Conservation (phyloP, 176 grass and related monocot genomes). For the Phragmites australis region DNA sequence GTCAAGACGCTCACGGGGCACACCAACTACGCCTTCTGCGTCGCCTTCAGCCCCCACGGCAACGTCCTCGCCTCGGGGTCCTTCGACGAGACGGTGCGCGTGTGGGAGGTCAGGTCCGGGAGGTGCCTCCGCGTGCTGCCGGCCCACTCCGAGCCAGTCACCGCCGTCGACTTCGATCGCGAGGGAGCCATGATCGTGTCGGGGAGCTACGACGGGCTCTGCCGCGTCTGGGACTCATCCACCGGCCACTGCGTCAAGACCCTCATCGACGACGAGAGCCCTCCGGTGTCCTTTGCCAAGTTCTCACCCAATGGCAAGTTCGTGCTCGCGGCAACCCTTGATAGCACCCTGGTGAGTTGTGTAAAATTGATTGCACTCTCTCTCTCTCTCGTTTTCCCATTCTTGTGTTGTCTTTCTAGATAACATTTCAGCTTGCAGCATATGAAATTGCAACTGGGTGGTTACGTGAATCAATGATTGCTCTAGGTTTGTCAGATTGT, state of each 20-base stretch:
- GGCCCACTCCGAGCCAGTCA: constrained; percentile 91
- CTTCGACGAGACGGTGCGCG: constrained; percentile 91
- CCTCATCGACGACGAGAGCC: constrained; percentile 83
- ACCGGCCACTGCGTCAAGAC: constrained; percentile 91
- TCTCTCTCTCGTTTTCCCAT: not conserved
- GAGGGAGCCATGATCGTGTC: constrained; percentile 82
- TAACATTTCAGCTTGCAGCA: not conserved
- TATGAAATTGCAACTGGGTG: constrained; percentile 1
- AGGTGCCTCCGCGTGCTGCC: constrained; percentile 84
- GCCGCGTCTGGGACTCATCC: constrained; percentile 79
- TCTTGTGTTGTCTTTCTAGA: not conserved
- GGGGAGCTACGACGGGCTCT: constrained; percentile 78
- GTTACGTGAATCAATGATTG: not conserved
- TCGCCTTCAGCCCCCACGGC: constrained; percentile 84
- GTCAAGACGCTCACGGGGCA: constrained; percentile 75
- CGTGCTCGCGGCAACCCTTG: constrained; percentile 83
- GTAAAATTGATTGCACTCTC: not conserved
- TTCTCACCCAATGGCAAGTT: constrained; percentile 98
- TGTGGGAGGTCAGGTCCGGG: constrained; percentile 90
- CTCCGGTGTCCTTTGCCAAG: constrained; percentile 72
- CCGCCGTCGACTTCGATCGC: constrained; percentile 80
- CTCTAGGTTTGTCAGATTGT: not conserved
- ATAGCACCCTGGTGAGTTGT: constrained; percentile 83
- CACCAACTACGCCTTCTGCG: constrained; percentile 96
- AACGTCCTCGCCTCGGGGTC: constrained; percentile 86